Conservation (phyloP, 371 early-diverging fungal genomes). For the Haplosporangium sp. region DNA sequence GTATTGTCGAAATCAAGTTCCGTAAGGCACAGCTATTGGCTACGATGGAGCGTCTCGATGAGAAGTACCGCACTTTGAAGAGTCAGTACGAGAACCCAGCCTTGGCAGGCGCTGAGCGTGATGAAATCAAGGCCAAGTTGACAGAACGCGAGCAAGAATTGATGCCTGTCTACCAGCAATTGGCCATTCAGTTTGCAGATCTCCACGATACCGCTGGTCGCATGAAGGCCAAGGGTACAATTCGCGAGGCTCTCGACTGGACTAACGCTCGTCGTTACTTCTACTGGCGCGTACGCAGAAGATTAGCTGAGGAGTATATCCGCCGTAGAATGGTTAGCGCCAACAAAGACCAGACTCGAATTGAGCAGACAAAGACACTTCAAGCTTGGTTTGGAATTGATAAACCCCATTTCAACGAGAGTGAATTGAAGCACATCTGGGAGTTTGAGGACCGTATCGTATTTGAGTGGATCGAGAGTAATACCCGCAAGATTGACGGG, state of each 20-base stretch:
- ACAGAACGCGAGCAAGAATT: slow-evolving; percentile 88
- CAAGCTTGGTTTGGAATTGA: slow-evolving; percentile 71
- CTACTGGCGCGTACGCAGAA: slow-evolving; percentile 92
- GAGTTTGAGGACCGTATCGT: slow-evolving; percentile 68
- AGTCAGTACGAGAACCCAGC: slow-evolving; percentile 64
- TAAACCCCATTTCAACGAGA: slow-evolving; percentile 45
- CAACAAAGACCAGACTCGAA: slow-evolving; percentile 60
- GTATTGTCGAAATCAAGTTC: slow-evolving; percentile 99
- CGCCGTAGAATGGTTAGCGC: slow-evolving; percentile 66
- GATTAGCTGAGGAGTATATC: slow-evolving; percentile 81
- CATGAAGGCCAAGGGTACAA: slow-evolving; percentile 95
- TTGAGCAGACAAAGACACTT: slow-evolving; percentile 60
- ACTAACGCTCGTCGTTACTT: slow-evolving; percentile 86
- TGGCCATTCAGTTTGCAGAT: slow-evolving; percentile 97
- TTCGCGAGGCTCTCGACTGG: slow-evolving; percentile 88
- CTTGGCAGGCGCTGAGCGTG: slow-evolving; percentile 62
- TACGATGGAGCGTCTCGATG: slow-evolving; percentile 93
- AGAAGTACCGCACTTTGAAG: slow-evolving; percentile 81
- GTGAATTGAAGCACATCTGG: slow-evolving; percentile 55
- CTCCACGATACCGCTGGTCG: slow-evolving; percentile 97
- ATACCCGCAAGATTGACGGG: slow-evolving; percentile 60
- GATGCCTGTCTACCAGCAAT: slow-evolving; percentile 92
- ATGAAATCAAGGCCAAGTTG: slow-evolving; percentile 75
- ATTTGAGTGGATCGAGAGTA: slow-evolving; percentile 75
- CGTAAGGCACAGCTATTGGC: slow-evolving; percentile 91